Base-by-base conservation (phyloP, 257 asterid species). In the Solanum dulcamara region DNA sequence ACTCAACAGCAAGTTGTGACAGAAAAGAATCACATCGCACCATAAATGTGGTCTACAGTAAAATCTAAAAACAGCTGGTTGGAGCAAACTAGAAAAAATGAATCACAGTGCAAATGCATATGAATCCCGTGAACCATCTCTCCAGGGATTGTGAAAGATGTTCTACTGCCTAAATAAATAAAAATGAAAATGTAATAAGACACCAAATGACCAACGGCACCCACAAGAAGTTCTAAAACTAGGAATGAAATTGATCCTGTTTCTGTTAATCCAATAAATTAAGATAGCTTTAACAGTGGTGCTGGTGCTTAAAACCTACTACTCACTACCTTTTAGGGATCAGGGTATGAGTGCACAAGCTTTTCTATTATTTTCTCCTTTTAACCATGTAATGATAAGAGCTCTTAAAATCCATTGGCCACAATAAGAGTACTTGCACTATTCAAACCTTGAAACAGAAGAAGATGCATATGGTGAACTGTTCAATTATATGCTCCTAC, bases 1-100 rank as follows among this genome's bases (percentile, higher is more conserved):
- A 90, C 94, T 92, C 98, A 92, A 88, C 88, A 91, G 72, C 91
- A 92, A 74, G 80, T 87, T 82, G 86, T 94, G 92, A 92, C 90
- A 88, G 90, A 90, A 32, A 88, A 79, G 64, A 17, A 79, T 48
- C 83, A 48, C 64, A 79, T 48, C 48, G 83, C 83, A 79, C 44
- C 20, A 48, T 48, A 50, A 48, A 48, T 79, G 64, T 79, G 40
- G 7, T 44, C 40, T 77, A 77, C n/a, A 9, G 18, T 28, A 48
- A 48, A 28, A 48, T 48, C 64, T 10, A 77, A 48, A 32, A 28
- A 13, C 44, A 48, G 6, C 42, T 59, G 12, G 40, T 75, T 1
- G 57, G 60, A 75, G 83, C 30, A 48, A 20, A 51, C 1, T 28
- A 48, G 44, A 50, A 48, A 48, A 79, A 48, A 26, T 0, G 83